Percentiles rank a stretch among this genome's conserved stretches.
phyloP scores from a whole-genome alignment of 1,284 basidiomycete genomes.

The Entoloma clypeatum region DNA sequence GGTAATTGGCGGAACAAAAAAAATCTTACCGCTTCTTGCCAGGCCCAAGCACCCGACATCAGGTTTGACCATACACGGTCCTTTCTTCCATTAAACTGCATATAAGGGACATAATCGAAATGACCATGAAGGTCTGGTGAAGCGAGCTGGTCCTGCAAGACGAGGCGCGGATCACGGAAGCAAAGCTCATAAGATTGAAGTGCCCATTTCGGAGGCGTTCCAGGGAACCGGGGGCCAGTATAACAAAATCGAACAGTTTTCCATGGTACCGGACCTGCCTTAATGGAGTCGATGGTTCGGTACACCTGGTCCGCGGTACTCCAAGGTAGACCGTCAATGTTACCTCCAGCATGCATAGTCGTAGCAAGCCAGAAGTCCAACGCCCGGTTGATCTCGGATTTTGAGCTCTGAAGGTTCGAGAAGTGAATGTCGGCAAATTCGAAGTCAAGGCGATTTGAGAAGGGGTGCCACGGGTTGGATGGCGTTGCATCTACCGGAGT shows the following conservation, averaged over 20 bases:
- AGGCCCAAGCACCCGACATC: constrained; percentile 14
- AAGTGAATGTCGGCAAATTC: constrained; percentile 24
- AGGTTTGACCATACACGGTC: constrained; percentile 7
- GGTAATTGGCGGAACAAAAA: no score
- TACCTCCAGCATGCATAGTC: constrained; percentile 11
- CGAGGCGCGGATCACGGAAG: constrained; percentile 1
- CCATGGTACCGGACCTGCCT: constrained; percentile 19
- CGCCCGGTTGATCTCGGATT: constrained; percentile 15
- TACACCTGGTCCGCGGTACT: constrained; percentile 15
- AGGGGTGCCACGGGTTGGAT: not conserved
- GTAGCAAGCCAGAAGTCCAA: constrained; percentile 20
- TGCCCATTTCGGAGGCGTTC: constrained; percentile 4
- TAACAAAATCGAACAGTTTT: constrained; percentile 17
- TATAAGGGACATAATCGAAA: constrained; percentile 3
- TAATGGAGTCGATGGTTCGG: constrained; percentile 19
- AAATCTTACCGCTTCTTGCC: constrained; percentile 12
- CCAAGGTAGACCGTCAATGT: constrained; percentile 12
- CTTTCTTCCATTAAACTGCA: constrained; percentile 1
- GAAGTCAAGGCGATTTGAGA: no score
- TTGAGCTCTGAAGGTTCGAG: constrained; percentile 19
- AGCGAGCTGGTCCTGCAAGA: constrained; percentile 6
- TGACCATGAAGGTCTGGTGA: not conserved
- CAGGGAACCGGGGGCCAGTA: constrained; percentile 2
- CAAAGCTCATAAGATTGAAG: constrained; percentile 7
- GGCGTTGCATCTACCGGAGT: not conserved